Evolutionary conservation across 768 basidiomycete species (phyloP).

Genomic region (Termitomyces sp.): DNA sequence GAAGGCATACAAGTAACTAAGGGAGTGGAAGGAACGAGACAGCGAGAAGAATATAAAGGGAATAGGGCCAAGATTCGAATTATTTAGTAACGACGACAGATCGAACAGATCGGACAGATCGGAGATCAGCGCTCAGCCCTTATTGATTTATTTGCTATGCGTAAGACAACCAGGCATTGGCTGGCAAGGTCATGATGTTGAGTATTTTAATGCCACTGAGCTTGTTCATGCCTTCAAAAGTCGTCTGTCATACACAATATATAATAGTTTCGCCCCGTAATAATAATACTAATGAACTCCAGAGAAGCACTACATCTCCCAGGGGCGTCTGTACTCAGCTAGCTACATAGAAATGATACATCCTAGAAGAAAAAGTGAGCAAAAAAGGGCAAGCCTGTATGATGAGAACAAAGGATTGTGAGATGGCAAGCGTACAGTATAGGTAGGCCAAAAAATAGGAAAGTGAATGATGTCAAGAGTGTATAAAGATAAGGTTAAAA

Average conservation of each 20-base stretch:
- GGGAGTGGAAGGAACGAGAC: neutral
- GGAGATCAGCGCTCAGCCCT: too few species aligned
- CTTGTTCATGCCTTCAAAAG: neutral
- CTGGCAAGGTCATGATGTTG: neutral
- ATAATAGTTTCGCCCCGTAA: neutral
- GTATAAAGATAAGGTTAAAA: constrained; percentile 22
- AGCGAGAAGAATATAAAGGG: neutral
- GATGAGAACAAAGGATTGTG: constrained; percentile 9
- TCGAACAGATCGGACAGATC: neutral
- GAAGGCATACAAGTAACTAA: constrained; percentile 11
- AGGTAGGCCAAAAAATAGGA: constrained; percentile 16
- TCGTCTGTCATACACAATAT: neutral
- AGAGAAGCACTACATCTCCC: constrained; percentile 16
- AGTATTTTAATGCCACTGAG: too few species aligned
- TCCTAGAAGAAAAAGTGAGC: constrained; percentile 18
- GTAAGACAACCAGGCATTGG: neutral
- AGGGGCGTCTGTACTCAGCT: constrained; percentile 16
- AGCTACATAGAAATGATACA: constrained; percentile 29
- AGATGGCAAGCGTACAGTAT: constrained; percentile 4
- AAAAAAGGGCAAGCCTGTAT: constrained; percentile 13
- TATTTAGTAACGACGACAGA: too few species aligned
- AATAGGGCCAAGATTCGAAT: neutral
- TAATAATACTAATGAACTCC: neutral
- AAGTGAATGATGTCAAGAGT: constrained; percentile 17
- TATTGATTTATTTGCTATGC: neutral